These are phyloP conservation scores for Berkeleyomyces rouxiae DNA, from an alignment of 2,329 filamentous ascomycete genomes.

Conservation along the genomic window DNA sequence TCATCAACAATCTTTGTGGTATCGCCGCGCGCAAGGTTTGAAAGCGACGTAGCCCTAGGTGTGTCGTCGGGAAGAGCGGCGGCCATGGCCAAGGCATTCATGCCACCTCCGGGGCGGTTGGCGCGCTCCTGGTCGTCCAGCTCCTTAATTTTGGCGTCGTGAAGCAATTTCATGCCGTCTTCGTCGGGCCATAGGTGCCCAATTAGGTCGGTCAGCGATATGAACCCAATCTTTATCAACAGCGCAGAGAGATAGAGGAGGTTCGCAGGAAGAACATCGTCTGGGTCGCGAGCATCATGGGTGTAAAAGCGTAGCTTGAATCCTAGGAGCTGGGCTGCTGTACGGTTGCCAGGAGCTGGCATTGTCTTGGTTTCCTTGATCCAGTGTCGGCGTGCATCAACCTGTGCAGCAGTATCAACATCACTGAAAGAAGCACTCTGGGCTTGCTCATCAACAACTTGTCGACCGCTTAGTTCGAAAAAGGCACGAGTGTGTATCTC, in stretches of 20 bases:
- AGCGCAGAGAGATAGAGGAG: slow-evolving; percentile 81
- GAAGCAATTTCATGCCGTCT: slow-evolving; percentile 61
- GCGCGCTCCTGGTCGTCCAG: slow-evolving; percentile 62
- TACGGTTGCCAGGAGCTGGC: slow-evolving; percentile 71
- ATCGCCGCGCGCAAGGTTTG: slow-evolving; percentile 29
- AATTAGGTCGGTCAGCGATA: slow-evolving; percentile 80
- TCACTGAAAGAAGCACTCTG: slow-evolving; percentile 28
- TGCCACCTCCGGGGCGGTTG: slow-evolving; percentile 50
- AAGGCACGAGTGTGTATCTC: slow-evolving; percentile 66
- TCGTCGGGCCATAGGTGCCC: slow-evolving; percentile 80
- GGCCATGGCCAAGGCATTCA: slow-evolving; percentile 76
- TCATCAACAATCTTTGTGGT: slow-evolving; percentile 8
- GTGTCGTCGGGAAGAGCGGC: slow-evolving; percentile 78
- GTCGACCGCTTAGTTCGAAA: slow-evolving; percentile 69
- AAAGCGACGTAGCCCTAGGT: slow-evolving; percentile 24
- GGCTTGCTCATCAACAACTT: slow-evolving; percentile 28
- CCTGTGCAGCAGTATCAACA: slow-evolving; percentile 31
- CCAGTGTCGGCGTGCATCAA: slow-evolving; percentile 51
- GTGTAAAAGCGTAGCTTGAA: slow-evolving; percentile 97
- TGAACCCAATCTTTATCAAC: slow-evolving; percentile 92
- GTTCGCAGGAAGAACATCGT: slow-evolving; percentile 75
- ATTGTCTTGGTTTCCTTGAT: slow-evolving; percentile 65
- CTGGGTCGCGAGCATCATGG: slow-evolving; percentile 55
- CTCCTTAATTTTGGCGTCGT: slow-evolving; percentile 53
- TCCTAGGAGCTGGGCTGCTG: slow-evolving; percentile 84